phyloP scores from a whole-genome alignment of 2,329 filamentous ascomycete genomes.

The Calonectria naviculata region DNA sequence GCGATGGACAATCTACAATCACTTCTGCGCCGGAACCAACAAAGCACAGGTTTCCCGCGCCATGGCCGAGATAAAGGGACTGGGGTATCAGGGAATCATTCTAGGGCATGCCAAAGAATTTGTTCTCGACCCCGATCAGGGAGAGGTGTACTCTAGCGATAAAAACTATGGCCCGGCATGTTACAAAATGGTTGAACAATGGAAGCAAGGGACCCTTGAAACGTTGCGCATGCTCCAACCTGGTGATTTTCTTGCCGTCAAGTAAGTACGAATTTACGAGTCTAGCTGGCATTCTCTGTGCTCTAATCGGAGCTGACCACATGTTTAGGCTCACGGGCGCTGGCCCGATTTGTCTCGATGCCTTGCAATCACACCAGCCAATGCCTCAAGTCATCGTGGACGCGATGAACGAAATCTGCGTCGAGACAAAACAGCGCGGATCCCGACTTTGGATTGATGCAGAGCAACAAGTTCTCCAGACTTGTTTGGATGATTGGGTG shows the following conservation, averaged over 20 bases:
- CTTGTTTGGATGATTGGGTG: slow-evolving; percentile 42
- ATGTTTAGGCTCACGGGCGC: slow-evolving; percentile 50
- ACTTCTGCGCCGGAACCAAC: slow-evolving; percentile 65
- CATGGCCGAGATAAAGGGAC: slow-evolving; percentile 52
- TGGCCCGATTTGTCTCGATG: slow-evolving; percentile 46
- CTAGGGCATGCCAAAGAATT: slow-evolving; percentile 63
- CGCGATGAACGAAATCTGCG: slow-evolving; percentile 50
- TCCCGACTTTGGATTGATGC: slow-evolving; percentile 55
- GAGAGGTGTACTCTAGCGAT: neutral
- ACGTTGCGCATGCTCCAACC: slow-evolving; percentile 59
- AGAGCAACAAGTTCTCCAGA: slow-evolving; percentile 54
- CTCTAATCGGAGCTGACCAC: neutral
- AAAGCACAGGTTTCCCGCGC: slow-evolving; percentile 56
- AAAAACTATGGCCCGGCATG: neutral
- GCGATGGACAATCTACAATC: slow-evolving; percentile 59
- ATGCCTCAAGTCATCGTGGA: slow-evolving; percentile 51
- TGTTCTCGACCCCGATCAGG: slow-evolving; percentile 41
- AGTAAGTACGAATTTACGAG: slow-evolving; percentile 45
- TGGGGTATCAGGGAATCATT: slow-evolving; percentile 63
- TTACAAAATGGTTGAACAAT: slow-evolving; percentile 47
- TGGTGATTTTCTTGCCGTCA: slow-evolving; percentile 69
- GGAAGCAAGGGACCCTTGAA: slow-evolving; percentile 61
- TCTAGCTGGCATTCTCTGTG: no score
- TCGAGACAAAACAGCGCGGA: slow-evolving; percentile 44
- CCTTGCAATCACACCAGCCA: slow-evolving; percentile 44